phyloP scores from a whole-genome alignment of 768 basidiomycete genomes.

The Gloeopeniophorella convolvens region DNA sequence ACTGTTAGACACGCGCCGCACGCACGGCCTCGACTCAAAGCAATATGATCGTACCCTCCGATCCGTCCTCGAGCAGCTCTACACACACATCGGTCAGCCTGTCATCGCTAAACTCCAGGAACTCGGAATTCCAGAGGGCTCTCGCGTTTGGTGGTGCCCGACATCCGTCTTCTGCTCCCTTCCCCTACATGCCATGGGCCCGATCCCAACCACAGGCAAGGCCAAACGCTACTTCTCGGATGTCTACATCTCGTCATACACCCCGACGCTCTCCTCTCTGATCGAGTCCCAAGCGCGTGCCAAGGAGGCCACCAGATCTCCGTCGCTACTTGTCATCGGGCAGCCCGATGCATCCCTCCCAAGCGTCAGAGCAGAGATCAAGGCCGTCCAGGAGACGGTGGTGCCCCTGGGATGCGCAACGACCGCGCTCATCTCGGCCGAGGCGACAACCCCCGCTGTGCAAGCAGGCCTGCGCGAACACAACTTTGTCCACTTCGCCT shows the following conservation, averaged over 20 bases:
- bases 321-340: neutral
- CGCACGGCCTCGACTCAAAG: neutral
- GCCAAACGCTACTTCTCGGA: neutral
- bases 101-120: neutral
- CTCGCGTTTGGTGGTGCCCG: no score
- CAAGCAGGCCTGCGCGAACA: neutral
- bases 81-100: neutral
- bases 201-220: neutral
- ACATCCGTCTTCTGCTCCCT: neutral
- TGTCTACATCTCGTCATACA: slow-evolving; percentile 3
- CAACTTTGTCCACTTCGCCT: neutral
- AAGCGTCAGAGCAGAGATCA: neutral
- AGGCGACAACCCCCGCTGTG: neutral
- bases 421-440: neutral
- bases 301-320: no score
- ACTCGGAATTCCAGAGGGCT: neutral
- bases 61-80: neutral
- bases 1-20: neutral
- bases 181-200: slow-evolving; percentile 4
- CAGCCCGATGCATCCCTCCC: neutral
- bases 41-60: neutral
- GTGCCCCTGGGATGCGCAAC: no score
- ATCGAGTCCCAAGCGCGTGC: no score
- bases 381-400: neutral
- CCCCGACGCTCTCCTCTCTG: neutral